phyloP scores from a whole-genome alignment of 1,284 basidiomycete genomes.

The Cryptococcus wingfieldii region DNA sequence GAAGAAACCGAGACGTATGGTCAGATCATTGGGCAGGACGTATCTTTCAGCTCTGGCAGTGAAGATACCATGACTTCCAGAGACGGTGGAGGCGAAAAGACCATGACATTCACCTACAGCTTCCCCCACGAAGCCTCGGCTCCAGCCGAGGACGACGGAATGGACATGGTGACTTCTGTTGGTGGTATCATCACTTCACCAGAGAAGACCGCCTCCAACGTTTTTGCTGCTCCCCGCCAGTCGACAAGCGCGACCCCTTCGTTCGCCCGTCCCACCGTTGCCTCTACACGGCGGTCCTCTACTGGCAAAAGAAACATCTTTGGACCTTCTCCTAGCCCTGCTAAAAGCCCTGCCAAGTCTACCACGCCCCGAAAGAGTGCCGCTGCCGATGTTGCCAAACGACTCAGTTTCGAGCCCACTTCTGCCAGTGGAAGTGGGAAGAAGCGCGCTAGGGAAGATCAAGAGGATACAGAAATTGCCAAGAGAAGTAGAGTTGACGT shows the following conservation, averaged over 20 bases:
- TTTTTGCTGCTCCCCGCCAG: too few relatives aligned
- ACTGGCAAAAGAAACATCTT: slow-evolving; percentile 40
- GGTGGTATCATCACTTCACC: slow-evolving; percentile 32
- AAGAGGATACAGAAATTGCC: slow-evolving; percentile 7
- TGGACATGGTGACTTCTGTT: slow-evolving; percentile 39
- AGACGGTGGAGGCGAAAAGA: slow-evolving; percentile 15
- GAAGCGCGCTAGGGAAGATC: slow-evolving; percentile 19
- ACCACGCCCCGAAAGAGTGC: slow-evolving; percentile 27
- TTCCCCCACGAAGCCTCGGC: slow-evolving; percentile 4
- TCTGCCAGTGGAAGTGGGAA: slow-evolving; percentile 16
- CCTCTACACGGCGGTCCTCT: slow-evolving; percentile 22
- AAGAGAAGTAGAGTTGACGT: slow-evolving; percentile 5
- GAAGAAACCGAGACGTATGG: slow-evolving; percentile 43
- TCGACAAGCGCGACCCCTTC: slow-evolving; percentile 24
- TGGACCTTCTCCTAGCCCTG: slow-evolving; percentile 34
- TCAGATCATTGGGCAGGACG: slow-evolving; percentile 33
- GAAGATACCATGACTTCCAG: slow-evolving; percentile 26
- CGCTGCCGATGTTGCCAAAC: slow-evolving; percentile 37
- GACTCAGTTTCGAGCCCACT: slow-evolving; percentile 31
- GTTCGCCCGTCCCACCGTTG: slow-evolving; percentile 39
- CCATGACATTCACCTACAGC: slow-evolving; percentile 34
- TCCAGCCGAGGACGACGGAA: slow-evolving; percentile 12
- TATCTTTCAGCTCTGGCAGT: slow-evolving; percentile 22
- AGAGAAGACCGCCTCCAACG: too few relatives aligned
- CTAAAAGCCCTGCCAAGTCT: slow-evolving; percentile 9